Conservation (phyloP, 192 early-diverging fungal genomes). For the Dissophora ornata region DNA sequence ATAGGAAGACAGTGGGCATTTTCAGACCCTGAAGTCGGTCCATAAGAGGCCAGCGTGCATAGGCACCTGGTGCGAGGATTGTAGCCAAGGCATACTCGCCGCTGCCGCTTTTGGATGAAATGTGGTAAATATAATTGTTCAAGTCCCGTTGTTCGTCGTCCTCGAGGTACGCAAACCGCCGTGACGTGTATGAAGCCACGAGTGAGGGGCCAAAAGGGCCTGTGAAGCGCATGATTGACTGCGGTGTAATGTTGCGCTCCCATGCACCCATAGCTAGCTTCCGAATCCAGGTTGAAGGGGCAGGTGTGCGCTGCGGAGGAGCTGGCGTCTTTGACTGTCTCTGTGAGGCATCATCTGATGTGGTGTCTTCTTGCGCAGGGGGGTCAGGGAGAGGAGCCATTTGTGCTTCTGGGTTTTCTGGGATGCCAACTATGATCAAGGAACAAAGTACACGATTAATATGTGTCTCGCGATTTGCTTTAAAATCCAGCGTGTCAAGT, state of each 20-base stretch:
- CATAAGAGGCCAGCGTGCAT: conserved; percentile 81
- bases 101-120: conserved; percentile 77
- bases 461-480: too few relatives aligned
- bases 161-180: conserved; percentile 74
- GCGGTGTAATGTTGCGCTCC: conserved; percentile 84
- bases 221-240: conserved; percentile 76
- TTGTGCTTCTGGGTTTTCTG: conserved; percentile 62
- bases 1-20: conserved; percentile 84
- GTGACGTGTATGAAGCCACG: conserved; percentile 64
- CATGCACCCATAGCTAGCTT: conserved; percentile 69
- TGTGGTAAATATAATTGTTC: conserved; percentile 86
- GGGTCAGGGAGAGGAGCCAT: conserved; percentile 34
- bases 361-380: conserved; percentile 6
- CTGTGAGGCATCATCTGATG: background rate
- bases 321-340: conserved; percentile 5
- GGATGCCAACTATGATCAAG: conserved; percentile 65
- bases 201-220: conserved; percentile 85
- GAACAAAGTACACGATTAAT: background rate
- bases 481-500: too few relatives aligned
- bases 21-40: conserved; percentile 66
- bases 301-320: background rate
- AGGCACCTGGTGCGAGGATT: conserved; percentile 84
- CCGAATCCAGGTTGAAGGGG: conserved; percentile 35
- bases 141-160: conserved; percentile 73
- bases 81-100: conserved; percentile 86